These are phyloP conservation scores for Candida tibetensis DNA, from an alignment of 805 yeast genomes.

Conservation along the genomic window DNA sequence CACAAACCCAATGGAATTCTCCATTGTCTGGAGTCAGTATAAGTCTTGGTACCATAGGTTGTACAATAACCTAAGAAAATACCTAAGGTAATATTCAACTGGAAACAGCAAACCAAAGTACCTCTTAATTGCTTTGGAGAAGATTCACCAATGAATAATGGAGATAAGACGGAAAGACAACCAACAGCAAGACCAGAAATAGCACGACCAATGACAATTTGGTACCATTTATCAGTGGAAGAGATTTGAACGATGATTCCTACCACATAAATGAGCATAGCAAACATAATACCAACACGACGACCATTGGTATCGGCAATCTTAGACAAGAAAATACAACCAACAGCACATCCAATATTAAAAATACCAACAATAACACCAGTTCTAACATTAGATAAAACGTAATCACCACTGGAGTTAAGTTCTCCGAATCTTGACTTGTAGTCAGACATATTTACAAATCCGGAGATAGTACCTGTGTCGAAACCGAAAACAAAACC, in stretches of 20 bases:
- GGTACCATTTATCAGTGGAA: slow-evolving; percentile 56
- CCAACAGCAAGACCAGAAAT: slow-evolving; percentile 75
- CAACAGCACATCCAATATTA: slow-evolving; percentile 71
- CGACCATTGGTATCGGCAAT: slow-evolving; percentile 61
- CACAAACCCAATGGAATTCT: slow-evolving; percentile 60
- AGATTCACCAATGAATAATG: slow-evolving; percentile 64
- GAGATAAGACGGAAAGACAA: slow-evolving; percentile 65
- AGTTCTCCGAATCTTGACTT: slow-evolving; percentile 46
- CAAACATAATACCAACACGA: slow-evolving; percentile 51
- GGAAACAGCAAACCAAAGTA: slow-evolving; percentile 66
- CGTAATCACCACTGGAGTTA: slow-evolving; percentile 37
- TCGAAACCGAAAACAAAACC: slow-evolving; percentile 79
- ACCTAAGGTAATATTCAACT: slow-evolving; percentile 68
- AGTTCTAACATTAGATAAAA: slow-evolving; percentile 45
- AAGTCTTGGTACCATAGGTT: slow-evolving; percentile 59
- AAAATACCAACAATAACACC: slow-evolving; percentile 57
- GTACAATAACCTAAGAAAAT: slow-evolving; percentile 69
- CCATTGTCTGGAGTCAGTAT: slow-evolving; percentile 57
- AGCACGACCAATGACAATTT: slow-evolving; percentile 60
- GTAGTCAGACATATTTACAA: slow-evolving; percentile 62
- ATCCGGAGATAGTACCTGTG: slow-evolving; percentile 75
- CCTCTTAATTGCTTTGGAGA: slow-evolving; percentile 73
- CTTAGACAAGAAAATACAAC: slow-evolving; percentile 59
- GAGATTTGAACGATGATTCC: slow-evolving; percentile 64
- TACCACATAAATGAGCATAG: slow-evolving; percentile 55